Conservation (phyloP, 306 rosid species). For the Trichosanthes truncata region DNA sequence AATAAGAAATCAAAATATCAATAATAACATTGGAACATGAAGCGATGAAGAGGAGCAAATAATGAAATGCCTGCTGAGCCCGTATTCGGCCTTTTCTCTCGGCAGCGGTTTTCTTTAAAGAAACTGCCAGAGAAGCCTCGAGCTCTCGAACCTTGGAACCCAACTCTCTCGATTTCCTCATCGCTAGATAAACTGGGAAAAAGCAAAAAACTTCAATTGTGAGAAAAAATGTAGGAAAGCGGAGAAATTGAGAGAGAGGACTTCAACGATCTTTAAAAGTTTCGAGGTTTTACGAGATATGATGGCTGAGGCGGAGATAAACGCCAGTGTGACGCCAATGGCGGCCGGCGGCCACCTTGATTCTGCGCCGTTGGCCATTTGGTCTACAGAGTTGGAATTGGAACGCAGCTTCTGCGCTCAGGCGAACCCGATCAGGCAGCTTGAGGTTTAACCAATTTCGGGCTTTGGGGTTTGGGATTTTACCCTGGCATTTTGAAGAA, state of each 20-base stretch:
- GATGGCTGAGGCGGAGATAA: constrained; percentile 41
- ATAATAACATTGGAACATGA: neutral
- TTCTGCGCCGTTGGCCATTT: constrained; percentile 11
- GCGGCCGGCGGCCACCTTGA: constrained; percentile 22
- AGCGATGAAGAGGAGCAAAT: neutral
- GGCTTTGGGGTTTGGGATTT: neutral
- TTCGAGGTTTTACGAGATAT: constrained; percentile 28
- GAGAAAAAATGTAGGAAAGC: neutral
- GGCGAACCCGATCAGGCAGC: neutral
- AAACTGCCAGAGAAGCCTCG: constrained; percentile 52
- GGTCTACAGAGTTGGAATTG: neutral
- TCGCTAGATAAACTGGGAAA: constrained; percentile 33
- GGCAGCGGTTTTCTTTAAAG: constrained; percentile 39
- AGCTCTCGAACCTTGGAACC: constrained; percentile 45
- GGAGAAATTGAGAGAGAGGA: neutral
- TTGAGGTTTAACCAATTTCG: neutral
- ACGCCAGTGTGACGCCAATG: constrained; percentile 33
- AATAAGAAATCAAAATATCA: neutral
- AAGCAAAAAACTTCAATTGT: neutral
- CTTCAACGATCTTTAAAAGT: neutral
- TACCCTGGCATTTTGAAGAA: too few species aligned
- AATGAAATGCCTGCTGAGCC: constrained; percentile 64
- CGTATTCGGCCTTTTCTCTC: constrained; percentile 93
- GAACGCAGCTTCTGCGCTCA: neutral
- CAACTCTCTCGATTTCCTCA: constrained; percentile 41